A percentile compares a stretch with the other conserved stretches of the same genome.
Evolutionary conservation across 192 early-diverging fungal species (phyloP).

Genomic region (Thoreauomyces humboldtii): DNA sequence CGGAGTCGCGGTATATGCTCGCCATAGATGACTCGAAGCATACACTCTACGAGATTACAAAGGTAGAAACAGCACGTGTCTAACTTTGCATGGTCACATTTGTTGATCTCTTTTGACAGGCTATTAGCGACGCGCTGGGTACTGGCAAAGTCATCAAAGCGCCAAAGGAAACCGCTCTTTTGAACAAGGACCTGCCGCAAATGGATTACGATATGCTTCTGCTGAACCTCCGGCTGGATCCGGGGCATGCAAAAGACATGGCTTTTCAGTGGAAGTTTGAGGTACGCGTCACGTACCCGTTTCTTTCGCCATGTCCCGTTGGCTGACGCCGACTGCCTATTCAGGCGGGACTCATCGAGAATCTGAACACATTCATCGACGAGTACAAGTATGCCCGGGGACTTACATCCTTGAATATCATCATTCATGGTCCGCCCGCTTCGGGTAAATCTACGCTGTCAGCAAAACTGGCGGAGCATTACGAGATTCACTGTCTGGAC

Average conservation of each 20-base stretch:
- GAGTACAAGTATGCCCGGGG: constrained; percentile 64
- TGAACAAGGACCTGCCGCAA: constrained; percentile 51
- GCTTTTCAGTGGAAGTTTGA: constrained; percentile 63
- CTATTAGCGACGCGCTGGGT: constrained; percentile 49
- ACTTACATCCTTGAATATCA: constrained; percentile 48
- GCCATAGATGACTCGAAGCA: constrained; percentile 60
- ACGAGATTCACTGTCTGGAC: constrained; percentile 54
- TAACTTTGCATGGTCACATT: neutral
- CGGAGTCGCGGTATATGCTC: constrained; percentile 52
- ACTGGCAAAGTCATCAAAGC: constrained; percentile 53
- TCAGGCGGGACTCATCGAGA: constrained; percentile 54
- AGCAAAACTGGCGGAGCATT: constrained; percentile 45
- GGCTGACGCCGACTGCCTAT: neutral
- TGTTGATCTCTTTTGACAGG: constrained; percentile 25
- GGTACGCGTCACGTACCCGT: constrained; percentile 17
- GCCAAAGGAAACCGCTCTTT: constrained; percentile 52
- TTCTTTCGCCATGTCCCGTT: neutral
- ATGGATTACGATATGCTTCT: constrained; percentile 55
- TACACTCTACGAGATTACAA: constrained; percentile 52
- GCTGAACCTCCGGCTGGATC: constrained; percentile 54
- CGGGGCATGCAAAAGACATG: constrained; percentile 57
- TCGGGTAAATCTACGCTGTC: constrained; percentile 53
- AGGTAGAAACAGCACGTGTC: no score
- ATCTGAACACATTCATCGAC: constrained; percentile 48
- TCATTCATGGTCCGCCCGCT: constrained; percentile 59